Evolutionary conservation across 2,329 filamentous ascomycete species (phyloP).

Genomic region (Colletotrichum abscissum): DNA sequence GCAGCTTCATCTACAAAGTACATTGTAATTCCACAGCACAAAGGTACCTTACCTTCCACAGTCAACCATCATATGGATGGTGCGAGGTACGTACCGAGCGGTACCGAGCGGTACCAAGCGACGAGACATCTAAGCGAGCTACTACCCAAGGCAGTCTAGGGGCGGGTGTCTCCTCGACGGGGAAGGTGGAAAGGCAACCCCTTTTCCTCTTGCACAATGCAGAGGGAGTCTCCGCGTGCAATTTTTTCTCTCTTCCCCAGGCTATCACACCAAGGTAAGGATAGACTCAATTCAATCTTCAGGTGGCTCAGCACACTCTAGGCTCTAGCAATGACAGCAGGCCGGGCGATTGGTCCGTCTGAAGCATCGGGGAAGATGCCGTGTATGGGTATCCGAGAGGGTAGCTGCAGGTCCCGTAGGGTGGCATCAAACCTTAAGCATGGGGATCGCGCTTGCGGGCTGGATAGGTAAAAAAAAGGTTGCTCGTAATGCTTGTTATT

Average conservation of each 20-base stretch:
- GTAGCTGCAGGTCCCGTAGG: constrained; percentile 15
- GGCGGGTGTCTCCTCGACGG: constrained; percentile 3
- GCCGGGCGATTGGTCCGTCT: not conserved
- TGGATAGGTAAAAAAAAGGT: not conserved
- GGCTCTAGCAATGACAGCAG: not conserved
- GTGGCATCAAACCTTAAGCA: constrained; percentile 33
- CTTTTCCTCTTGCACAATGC: not conserved
- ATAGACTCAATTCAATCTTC: constrained; percentile 4
- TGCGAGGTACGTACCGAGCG: not conserved
- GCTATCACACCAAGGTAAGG: not conserved
- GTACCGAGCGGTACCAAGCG: not conserved
- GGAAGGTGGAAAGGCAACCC: constrained; percentile 3
- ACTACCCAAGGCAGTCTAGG: not conserved
- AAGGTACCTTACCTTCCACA: not conserved
- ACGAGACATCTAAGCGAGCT: not conserved
- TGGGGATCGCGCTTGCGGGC: constrained; percentile 10
- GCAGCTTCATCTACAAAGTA: not conserved
- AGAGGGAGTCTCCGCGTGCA: not conserved
- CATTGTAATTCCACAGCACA: too few species aligned
- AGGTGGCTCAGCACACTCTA: not conserved
- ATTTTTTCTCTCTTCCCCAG: not conserved
- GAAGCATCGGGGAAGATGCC: not conserved
- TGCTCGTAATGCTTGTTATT: constrained; percentile 9
- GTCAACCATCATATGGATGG: not conserved
- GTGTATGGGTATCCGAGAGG: not conserved